Evolutionary conservation across 441 rosid species (phyloP), one percentile per base, ranked within the genome.

Genomic region (Aleurites moluccanus): DNA sequence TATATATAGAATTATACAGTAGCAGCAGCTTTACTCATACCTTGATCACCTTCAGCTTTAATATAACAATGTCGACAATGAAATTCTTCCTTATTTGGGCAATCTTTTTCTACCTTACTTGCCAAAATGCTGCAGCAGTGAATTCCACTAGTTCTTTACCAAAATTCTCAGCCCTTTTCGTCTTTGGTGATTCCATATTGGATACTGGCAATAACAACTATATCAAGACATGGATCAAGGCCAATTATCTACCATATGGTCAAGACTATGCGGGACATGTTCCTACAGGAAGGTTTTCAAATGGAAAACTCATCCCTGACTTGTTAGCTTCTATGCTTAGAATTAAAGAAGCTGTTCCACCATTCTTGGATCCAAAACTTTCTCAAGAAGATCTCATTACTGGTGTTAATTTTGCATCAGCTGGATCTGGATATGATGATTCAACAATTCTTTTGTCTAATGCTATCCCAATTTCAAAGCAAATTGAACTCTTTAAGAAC

Each of bases 391-490:
- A 86, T 0, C 74, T 88, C 10, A 33, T 75, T 14, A 81, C 86
- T 10, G 97, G 92, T 0, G 92, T 88, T 25, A 78, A 83, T 47
- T 92, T 92, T 16, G 97, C 92, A 0, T 90, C 93, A 0, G 85
- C 85, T 0, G 90, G 87, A 2, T 74, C 89, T 3, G 93, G 92
- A 20, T 80, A 76, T 42, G 95, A 92, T 74, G 88, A 87, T 28
- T 61, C 73, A 23, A 92, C 95, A 27, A 61, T 79, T 1, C 20
- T 11, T 27, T 16, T 25, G 2, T 70, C 90, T 0, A 28, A 63
- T 20, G 80, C 76, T n/a, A 75, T 86, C 55, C 67, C 85, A 0
- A 70, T 90, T 70, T 71, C 84, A 5, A 72, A 65, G 52, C 87
- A 92, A 64, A 69, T 85, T 52, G 69, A 70, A 1, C 28, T 68